Evolutionary conservation across 2,329 filamentous ascomycete genomes (phyloP), one percentile per base, ranked within the genome.

Genomic region (Fusarium avenaceum): DNA sequence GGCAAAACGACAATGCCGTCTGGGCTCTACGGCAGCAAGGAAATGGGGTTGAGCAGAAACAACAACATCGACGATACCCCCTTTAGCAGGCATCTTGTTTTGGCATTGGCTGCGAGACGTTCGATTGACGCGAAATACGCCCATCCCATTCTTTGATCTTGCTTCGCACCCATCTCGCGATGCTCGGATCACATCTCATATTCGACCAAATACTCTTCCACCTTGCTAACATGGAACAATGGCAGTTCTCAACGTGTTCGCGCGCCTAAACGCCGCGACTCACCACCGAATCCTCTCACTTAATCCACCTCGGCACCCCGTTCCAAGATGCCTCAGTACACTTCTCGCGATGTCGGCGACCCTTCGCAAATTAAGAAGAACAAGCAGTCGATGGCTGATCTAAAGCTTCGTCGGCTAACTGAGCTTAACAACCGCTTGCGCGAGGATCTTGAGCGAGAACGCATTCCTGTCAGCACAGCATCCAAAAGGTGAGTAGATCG

Each of bases 361-460:
- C 87, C 87, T 79, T 87, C 86, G 75, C 87, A 90, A 79, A 87
- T 89, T 75, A 89, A 88, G 87, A 97, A 94, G 85, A 98, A 96
- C 85, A 97, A 97, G 86, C 96, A 98, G 84, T 97, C 93, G 79
- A 98, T 99, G 93, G 95, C 95, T 74, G 96, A 99, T 80, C 88
- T 99, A 71, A 99, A 99, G 87, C 89, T 98, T 76, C 91, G 96
- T 76, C 92, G 96, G 71, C 86, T 99, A 81, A 98, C 94, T 65
- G 96, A 99, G 84, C 89, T 99, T 76, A 99, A 98, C 86, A 93
- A 93, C 81, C 91, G 96, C 75, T 84, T 99, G 80, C 92, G 94
- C 76, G 96, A 99, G 82, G 96, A 99, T 80, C 86, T 99, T 70
- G 96, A 98, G 76, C 89, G 96, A 79, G 94, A 97, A 79, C 89